Base-by-base conservation (phyloP, 495 filamentous ascomycete species). In the Hypoxylon perforatum region DNA sequence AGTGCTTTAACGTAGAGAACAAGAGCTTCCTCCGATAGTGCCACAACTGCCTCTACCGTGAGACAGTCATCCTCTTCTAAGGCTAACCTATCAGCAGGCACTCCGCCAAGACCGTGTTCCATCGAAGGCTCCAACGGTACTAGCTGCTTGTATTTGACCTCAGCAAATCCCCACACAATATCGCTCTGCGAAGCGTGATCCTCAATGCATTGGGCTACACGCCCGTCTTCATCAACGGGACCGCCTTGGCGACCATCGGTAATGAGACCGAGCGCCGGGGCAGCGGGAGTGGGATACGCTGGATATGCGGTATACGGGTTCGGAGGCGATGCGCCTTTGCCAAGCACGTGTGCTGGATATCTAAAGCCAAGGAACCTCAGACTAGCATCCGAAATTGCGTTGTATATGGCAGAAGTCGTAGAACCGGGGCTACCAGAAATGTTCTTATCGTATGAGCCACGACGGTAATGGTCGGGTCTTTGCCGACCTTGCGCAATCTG, bases 141-240 rank as follows among this genome's bases (percentile, higher is more conserved):
- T 30, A 99, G 84, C 72, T 99, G 95, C 76, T 95, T 95, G 80
- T 94, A 97, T 78, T 99, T 99, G 62, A 99, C 94, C 76, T 98
- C 95, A 9, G 95, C 95, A 77, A 98, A 97, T 18, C 92, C 92
- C 74, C 91, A 98, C 1, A 99, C 93, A 28, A 97, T 94, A 73
- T 99, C 93, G 65, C 92, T 97, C 23, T 92, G 88, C 14, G 91
- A 93, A 6, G 96, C 96, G 50, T 89, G 89, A 57, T 98, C 93
- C 76, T 99, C 95, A 38, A 98, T 91, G 25, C 83, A 85, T 56
- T 93, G 87, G 5, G 95, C 86, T 22, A 90, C 88, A 71, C 84
- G 86, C 42, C 84, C 81, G 73, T 99, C 95, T 72, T 98, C 93
- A 60, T 98, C 94, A 8, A 87, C 74, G 8, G 85, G 84, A 4